Evolutionary conservation across 1,139 yeast species (phyloP).

Genomic region (Candida sanyaensis): DNA sequence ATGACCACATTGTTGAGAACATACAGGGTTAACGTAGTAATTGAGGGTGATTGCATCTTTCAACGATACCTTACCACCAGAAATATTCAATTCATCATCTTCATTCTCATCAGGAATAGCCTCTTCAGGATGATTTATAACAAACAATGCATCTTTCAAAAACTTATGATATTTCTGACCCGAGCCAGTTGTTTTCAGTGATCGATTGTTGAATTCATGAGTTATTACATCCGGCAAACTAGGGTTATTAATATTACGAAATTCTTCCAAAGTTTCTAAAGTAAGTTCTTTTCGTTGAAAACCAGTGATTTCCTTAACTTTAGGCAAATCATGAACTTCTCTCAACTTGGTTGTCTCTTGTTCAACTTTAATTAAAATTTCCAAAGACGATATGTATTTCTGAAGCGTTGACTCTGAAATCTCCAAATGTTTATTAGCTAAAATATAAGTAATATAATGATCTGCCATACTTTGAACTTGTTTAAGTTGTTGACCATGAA

Average conservation of each 20-base stretch:
- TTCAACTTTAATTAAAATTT: conserved; percentile 3
- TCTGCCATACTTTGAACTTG: conserved; percentile 6
- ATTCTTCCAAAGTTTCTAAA: conserved; percentile 22
- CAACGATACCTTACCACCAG: conserved; percentile 67
- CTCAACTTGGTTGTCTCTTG: conserved; percentile 3
- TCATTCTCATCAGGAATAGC: conserved; percentile 42
- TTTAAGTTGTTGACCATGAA: conserved; percentile 7
- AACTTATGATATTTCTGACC: conserved; percentile 19
- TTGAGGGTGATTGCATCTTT: conserved; percentile 65
- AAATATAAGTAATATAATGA: conserved; percentile 12
- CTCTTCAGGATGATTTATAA: conserved; percentile 40
- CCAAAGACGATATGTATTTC: conserved; percentile 6
- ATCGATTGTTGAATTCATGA: conserved; percentile 1
- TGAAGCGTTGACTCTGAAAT: conserved; percentile 9
- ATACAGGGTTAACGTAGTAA: conserved; percentile 53
- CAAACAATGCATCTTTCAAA: conserved; percentile 28
- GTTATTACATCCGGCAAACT: conserved; percentile 12
- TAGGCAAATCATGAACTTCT: conserved; percentile 5
- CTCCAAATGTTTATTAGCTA: conserved; percentile 10
- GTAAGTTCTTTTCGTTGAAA: conserved; percentile 21
- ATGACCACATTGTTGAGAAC: conserved; percentile 57
- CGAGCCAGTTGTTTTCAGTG: conserved; percentile 1
- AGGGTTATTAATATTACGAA: conserved; percentile 12
- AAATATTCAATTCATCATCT: conserved; percentile 58
- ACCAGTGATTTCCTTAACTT: conserved; percentile 7